Conservation (phyloP, 805 yeast genomes). For the Candida sanyiensis region DNA sequence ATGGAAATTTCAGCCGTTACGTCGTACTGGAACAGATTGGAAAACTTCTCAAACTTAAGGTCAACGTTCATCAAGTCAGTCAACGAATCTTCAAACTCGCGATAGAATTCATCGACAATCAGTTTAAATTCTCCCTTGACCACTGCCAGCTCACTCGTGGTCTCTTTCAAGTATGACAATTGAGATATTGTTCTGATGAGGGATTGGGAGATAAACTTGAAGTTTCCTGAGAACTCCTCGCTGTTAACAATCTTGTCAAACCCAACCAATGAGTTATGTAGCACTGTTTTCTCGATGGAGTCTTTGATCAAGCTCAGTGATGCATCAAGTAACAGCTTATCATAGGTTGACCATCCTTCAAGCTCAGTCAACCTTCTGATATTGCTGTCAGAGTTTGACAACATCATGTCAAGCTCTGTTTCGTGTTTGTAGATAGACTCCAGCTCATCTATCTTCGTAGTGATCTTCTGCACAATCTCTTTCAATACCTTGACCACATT, state of each 20-base stretch:
- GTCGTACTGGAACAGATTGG: slow-evolving; percentile 19
- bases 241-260: slow-evolving; percentile 42
- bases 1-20: slow-evolving; percentile 20
- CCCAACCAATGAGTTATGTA: slow-evolving; percentile 49
- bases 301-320: slow-evolving; percentile 40
- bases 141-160: slow-evolving; percentile 11
- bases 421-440: slow-evolving; percentile 45
- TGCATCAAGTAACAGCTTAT: slow-evolving; percentile 37
- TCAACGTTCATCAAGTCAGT: slow-evolving; percentile 30
- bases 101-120: slow-evolving; percentile 17
- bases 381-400: slow-evolving; percentile 41
- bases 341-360: slow-evolving; percentile 50
- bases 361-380: slow-evolving; percentile 43
- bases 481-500: slow-evolving; percentile 25
- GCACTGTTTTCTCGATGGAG: slow-evolving; percentile 45
- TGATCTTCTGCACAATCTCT: slow-evolving; percentile 33
- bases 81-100: slow-evolving; percentile 24
- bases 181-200: slow-evolving; percentile 15
- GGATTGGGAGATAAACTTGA: slow-evolving; percentile 15
- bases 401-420: slow-evolving; percentile 47
- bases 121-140: slow-evolving; percentile 17
- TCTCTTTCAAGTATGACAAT: slow-evolving; percentile 12
- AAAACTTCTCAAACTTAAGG: slow-evolving; percentile 32
- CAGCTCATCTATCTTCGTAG: slow-evolving; percentile 43
- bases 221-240: slow-evolving; percentile 22